Conservation (phyloP, 352 stramenopile genomes). For the Globisporangium lucens region DNA sequence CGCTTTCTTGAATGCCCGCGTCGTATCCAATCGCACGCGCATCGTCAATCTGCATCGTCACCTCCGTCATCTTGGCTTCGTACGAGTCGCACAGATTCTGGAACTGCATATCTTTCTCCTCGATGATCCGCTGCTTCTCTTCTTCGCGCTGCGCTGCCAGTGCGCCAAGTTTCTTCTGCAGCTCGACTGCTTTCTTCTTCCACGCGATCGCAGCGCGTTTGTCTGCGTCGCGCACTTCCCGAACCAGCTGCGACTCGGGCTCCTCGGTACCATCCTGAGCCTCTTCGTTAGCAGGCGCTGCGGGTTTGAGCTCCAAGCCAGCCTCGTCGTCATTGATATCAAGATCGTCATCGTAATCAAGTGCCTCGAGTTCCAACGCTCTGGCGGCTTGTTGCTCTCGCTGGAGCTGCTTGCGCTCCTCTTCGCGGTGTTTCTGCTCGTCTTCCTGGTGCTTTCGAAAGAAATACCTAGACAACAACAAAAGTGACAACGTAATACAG, state of each 20-base stretch:
- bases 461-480: constrained; percentile 42
- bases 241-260: constrained; percentile 35
- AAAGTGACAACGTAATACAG: background rate
- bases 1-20: constrained; percentile 73
- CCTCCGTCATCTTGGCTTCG: constrained; percentile 65
- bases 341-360: constrained; percentile 30
- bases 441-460: constrained; percentile 60
- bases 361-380: constrained; percentile 19
- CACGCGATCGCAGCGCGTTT: constrained; percentile 50
- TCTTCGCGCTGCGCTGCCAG: constrained; percentile 40
- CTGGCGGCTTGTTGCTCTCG: constrained; percentile 29
- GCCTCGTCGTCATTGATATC: background rate
- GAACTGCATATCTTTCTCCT: constrained; percentile 57
- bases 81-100: constrained; percentile 68
- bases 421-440: constrained; percentile 29
- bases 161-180: constrained; percentile 54
- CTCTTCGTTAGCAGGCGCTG: constrained; percentile 29
- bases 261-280: constrained; percentile 25
- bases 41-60: constrained; percentile 78
- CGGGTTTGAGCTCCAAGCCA: background rate
- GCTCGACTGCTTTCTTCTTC: constrained; percentile 63
- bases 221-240: constrained; percentile 35
- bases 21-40: constrained; percentile 63
- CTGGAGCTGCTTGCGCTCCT: constrained; percentile 22
- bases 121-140: constrained; percentile 38